phyloP scores from a whole-genome alignment of 2,329 filamentous ascomycete species.

The Alternaria sp. region DNA sequence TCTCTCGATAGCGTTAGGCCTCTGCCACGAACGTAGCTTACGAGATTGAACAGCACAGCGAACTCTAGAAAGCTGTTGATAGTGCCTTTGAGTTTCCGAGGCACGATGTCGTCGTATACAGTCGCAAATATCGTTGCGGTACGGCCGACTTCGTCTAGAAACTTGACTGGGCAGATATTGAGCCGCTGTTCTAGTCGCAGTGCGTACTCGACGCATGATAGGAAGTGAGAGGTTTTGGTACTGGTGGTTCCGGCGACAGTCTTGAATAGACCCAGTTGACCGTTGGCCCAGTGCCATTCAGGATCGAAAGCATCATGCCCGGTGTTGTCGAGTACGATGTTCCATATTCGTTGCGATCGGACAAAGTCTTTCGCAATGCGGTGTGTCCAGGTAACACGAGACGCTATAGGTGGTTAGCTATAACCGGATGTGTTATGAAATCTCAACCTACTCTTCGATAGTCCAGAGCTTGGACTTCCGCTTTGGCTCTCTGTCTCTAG shows the following conservation, averaged over 20 bases:
- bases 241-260: not conserved
- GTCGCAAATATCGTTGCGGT: not conserved
- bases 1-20: not conserved
- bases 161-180: not conserved
- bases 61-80: not conserved
- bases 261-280: not conserved
- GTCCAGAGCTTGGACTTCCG: not conserved
- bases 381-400: slow-evolving; percentile 14
- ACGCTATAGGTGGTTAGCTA: not conserved
- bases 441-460: not conserved
- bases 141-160: not conserved
- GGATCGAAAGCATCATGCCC: not conserved
- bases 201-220: not conserved
- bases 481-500: not conserved
- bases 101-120: not conserved
- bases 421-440: not conserved
- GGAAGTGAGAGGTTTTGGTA: not conserved
- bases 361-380: slow-evolving; percentile 22
- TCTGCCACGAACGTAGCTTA: not conserved
- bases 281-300: slow-evolving; percentile 5
- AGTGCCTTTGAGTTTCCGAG: not conserved
- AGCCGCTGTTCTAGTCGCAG: not conserved
- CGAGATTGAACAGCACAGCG: not conserved
- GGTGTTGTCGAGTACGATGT: not conserved
- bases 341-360: not conserved